These are phyloP conservation scores for Omphalea diandra DNA, from an alignment of 441 rosid species.

Conservation along the genomic window DNA sequence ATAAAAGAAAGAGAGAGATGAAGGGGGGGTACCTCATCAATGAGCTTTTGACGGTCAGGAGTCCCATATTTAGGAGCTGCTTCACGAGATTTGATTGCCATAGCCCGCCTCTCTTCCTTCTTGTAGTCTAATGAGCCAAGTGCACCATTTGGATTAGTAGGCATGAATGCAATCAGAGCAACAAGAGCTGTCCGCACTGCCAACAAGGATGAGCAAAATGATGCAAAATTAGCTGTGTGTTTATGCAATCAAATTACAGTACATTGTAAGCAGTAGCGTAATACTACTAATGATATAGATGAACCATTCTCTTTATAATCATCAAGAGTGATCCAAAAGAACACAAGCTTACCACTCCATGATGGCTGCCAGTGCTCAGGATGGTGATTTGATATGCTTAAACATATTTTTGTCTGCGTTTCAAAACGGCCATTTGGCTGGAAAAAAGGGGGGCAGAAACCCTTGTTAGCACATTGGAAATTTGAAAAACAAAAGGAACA, in stretches of 20 bases:
- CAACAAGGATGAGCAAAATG: slow-evolving; percentile 19
- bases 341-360: slow-evolving; percentile 99
- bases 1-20: neutral
- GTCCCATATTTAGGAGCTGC: slow-evolving; percentile 72
- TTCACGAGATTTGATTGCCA: slow-evolving; percentile 87
- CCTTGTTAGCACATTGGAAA: slow-evolving; percentile 15
- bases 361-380: slow-evolving; percentile 99
- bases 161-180: slow-evolving; percentile 96
- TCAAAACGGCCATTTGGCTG: slow-evolving; percentile 99
- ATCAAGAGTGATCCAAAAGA: neutral
- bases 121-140: slow-evolving; percentile 88
- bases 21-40: slow-evolving; percentile 89
- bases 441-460: slow-evolving; percentile 8
- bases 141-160: slow-evolving; percentile 89
- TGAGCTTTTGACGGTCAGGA: slow-evolving; percentile 79
- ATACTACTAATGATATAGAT: neutral
- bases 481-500: neutral
- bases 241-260: too few species aligned
- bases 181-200: slow-evolving; percentile 93
- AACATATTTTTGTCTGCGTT: slow-evolving; percentile 90
- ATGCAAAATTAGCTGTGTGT: slow-evolving; percentile 20
- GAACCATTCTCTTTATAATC: too few species aligned
- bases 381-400: slow-evolving; percentile 96
- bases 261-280: neutral
- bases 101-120: slow-evolving; percentile 74